Conservation (phyloP, 768 basidiomycete genomes). For the Crucibulum laeve region DNA sequence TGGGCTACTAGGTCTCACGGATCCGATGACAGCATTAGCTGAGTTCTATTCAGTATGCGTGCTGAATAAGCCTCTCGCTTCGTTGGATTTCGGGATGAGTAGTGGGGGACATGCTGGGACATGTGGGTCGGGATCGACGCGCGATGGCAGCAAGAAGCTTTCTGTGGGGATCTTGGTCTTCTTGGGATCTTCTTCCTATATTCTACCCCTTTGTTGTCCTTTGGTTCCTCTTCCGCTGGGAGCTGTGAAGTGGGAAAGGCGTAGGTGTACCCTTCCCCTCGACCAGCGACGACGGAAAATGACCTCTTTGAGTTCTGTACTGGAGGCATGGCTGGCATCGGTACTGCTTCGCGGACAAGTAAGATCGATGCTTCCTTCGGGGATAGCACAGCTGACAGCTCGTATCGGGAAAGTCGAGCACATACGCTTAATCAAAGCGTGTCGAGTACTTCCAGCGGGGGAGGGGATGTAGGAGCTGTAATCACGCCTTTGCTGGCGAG, state of each 20-base stretch:
- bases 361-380: too few species aligned
- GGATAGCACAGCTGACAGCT: too few species aligned
- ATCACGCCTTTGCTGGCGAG: too few species aligned
- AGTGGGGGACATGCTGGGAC: conserved; percentile 1
- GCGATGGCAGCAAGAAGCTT: conserved; percentile 29
- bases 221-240: conserved; percentile 42
- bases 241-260: conserved; percentile 16
- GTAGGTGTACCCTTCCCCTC: neutral
- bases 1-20: conserved; percentile 60
- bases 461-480: too few species aligned
- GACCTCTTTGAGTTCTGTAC: conserved; percentile 13
- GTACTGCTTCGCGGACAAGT: conserved; percentile 34
- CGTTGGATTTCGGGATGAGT: conserved; percentile 5
- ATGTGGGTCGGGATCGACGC: conserved; percentile 12
- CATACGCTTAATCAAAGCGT: too few species aligned
- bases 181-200: conserved; percentile 55
- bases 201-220: conserved; percentile 47
- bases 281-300: conserved; percentile 7
- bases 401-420: too few species aligned
- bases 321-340: conserved; percentile 42
- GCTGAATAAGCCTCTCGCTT: conserved; percentile 48
- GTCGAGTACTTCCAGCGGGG: too few species aligned
- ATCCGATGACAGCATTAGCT: conserved; percentile 52
- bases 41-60: conserved; percentile 73
- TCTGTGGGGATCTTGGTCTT: conserved; percentile 60